Evolutionary conservation across 179 eudicot species (phyloP).

Genomic region (Silene noctiflora): DNA sequence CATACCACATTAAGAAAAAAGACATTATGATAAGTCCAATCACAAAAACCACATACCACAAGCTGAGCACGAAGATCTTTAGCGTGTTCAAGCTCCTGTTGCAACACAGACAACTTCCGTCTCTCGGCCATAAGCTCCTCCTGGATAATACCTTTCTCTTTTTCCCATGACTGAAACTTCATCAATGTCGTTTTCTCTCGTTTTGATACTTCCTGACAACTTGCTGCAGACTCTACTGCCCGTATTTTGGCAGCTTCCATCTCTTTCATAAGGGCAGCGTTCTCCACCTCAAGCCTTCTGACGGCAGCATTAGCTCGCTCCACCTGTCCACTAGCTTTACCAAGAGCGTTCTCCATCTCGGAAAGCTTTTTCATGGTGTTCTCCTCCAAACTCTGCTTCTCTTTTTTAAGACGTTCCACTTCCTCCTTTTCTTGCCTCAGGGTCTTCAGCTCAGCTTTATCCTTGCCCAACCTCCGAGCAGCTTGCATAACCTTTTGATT

Average conservation of each 20-base stretch:
- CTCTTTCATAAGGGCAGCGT: conserved; percentile 54
- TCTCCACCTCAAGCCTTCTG: conserved; percentile 75
- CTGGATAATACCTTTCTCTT: conserved; percentile 63
- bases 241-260: conserved; percentile 82
- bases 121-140: conserved; percentile 78
- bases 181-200: conserved; percentile 71
- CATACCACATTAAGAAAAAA: neutral
- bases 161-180: conserved; percentile 82
- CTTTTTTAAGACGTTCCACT: conserved; percentile 78
- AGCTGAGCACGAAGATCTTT: conserved; percentile 49
- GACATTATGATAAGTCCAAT: conserved; percentile 7
- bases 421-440: conserved; percentile 92
- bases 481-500: conserved; percentile 99
- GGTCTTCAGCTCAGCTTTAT: conserved; percentile 80
- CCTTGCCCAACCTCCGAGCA: conserved; percentile 80
- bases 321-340: conserved; percentile 83
- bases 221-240: conserved; percentile 80
- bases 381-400: conserved; percentile 78
- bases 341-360: conserved; percentile 90
- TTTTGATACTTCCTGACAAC: conserved; percentile 68
- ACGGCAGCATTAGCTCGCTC: conserved; percentile 77
- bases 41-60: conserved; percentile 57
- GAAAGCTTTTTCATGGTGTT: conserved; percentile 85
- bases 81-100: conserved; percentile 59
- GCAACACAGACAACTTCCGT: conserved; percentile 52